Evolutionary conservation across 2,329 filamentous ascomycete genomes (phyloP).

Genomic region (Fusarium transvaalense): DNA sequence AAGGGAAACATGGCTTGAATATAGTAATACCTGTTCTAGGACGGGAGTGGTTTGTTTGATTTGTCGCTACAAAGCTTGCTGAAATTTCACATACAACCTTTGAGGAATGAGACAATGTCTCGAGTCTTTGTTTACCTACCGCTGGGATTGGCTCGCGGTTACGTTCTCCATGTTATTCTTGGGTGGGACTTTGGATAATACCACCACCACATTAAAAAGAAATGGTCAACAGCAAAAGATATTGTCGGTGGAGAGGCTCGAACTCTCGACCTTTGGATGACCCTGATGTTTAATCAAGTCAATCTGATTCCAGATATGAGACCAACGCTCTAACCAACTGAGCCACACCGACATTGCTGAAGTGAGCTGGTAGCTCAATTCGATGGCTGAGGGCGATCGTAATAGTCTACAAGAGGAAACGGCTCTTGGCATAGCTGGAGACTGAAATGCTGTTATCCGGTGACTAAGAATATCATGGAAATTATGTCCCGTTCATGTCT

Average conservation of each 20-base stretch:
- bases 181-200: not conserved
- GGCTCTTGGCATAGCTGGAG: not conserved
- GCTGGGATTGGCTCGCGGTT: too few species aligned
- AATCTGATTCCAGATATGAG: conserved; percentile 42
- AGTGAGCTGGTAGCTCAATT: conserved; percentile 2
- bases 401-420: conserved; percentile 3
- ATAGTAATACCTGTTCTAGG: too few species aligned
- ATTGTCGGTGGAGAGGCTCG: conserved; percentile 48
- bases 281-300: conserved; percentile 43
- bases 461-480: not conserved
- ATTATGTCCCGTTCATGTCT: not conserved
- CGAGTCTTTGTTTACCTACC: too few species aligned
- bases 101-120: not conserved
- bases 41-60: too few species aligned
- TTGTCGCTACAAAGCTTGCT: too few species aligned
- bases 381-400: conserved; percentile 2
- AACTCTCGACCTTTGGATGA: conserved; percentile 50
- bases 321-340: conserved; percentile 51
- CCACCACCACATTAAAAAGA: not conserved
- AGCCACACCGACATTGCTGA: conserved; percentile 44
- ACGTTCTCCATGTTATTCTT: not conserved
- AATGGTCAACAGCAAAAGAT: conserved; percentile 6
- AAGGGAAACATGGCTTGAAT: too few species aligned
- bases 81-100: too few species aligned
- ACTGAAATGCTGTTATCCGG: not conserved